Evolutionary conservation across 164 flowering plant species (phyloP).

Genomic region (Chimonanthus salicifolius): DNA sequence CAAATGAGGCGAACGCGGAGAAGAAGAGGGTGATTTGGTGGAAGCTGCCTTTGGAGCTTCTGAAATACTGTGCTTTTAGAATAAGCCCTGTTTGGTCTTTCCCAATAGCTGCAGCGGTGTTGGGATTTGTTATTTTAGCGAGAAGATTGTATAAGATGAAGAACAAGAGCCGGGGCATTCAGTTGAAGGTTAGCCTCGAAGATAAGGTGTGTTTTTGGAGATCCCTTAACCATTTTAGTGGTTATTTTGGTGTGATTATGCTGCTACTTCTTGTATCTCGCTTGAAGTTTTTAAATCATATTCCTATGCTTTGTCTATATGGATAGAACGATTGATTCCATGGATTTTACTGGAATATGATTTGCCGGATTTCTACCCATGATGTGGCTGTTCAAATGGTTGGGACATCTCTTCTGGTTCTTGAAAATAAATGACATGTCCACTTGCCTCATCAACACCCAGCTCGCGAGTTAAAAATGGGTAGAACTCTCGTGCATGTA

Average conservation of each 20-base stretch:
- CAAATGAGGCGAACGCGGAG: slow-evolving; percentile 12
- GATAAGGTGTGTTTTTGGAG: slow-evolving; percentile 57
- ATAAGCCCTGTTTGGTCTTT: slow-evolving; percentile 78
- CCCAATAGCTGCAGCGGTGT: slow-evolving; percentile 80
- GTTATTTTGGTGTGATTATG: neutral
- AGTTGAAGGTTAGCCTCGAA: slow-evolving; percentile 65
- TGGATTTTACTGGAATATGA: no score
- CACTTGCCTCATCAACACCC: no score
- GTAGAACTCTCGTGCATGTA: no score
- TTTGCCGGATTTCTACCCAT: neutral
- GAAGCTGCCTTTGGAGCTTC: slow-evolving; percentile 77
- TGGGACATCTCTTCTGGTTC: neutral
- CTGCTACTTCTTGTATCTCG: neutral
- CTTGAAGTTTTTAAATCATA: no score
- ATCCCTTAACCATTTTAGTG: neutral
- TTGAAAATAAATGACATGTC: no score
- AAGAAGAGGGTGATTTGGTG: slow-evolving; percentile 65
- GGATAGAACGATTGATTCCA: no score
- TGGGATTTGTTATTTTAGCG: slow-evolving; percentile 68
- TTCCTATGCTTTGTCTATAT: neutral
- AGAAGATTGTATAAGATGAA: slow-evolving; percentile 67
- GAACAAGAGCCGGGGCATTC: slow-evolving; percentile 52
- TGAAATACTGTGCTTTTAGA: slow-evolving; percentile 62
- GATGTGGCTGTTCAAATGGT: neutral
- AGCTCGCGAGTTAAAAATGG: no score